Evolutionary conservation across 257 asterid species (phyloP).

Genomic region (Nyctanthes arbortristis): DNA sequence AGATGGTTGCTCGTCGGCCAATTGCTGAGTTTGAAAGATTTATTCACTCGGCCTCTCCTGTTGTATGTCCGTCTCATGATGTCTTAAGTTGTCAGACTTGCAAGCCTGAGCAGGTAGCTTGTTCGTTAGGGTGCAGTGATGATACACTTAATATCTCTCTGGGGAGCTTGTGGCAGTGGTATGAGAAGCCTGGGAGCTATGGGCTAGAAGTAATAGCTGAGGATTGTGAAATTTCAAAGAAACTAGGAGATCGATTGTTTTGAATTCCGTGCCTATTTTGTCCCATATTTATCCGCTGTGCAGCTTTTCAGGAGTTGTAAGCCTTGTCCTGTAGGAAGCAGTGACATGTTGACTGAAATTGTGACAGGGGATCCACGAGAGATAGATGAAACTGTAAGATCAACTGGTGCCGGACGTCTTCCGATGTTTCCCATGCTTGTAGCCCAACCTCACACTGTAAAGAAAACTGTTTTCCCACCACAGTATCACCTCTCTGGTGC

Average conservation of each 20-base stretch:
- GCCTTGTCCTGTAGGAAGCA: neutral
- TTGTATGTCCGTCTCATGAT: conserved; percentile 21
- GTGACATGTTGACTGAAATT: neutral
- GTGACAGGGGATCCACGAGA: neutral
- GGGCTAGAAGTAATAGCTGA: conserved; percentile 35
- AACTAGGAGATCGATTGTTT: conserved; percentile 18
- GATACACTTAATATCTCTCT: conserved; percentile 25
- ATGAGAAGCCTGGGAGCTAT: conserved; percentile 31
- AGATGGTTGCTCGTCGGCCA: conserved; percentile 22
- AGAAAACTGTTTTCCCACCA: neutral
- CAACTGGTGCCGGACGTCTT: conserved; percentile 12
- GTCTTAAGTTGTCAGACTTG: conserved; percentile 11
- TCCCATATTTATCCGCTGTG: conserved; percentile 36
- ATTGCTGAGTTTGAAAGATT: conserved; percentile 32
- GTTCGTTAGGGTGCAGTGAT: conserved; percentile 22
- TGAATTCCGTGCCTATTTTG: conserved; percentile 30
- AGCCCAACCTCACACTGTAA: conserved; percentile 20
- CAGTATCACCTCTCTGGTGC: neutral
- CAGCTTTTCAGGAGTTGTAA: conserved; percentile 28
- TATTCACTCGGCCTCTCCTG: conserved; percentile 29
- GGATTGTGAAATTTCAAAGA: conserved; percentile 20
- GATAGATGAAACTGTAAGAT: conserved; percentile 13
- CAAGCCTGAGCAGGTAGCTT: conserved; percentile 5
- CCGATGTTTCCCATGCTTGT: conserved; percentile 21
- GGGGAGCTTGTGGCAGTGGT: conserved; percentile 36